Conservation (phyloP, 495 filamentous ascomycete species). For the Penicillium ochrochloron region DNA sequence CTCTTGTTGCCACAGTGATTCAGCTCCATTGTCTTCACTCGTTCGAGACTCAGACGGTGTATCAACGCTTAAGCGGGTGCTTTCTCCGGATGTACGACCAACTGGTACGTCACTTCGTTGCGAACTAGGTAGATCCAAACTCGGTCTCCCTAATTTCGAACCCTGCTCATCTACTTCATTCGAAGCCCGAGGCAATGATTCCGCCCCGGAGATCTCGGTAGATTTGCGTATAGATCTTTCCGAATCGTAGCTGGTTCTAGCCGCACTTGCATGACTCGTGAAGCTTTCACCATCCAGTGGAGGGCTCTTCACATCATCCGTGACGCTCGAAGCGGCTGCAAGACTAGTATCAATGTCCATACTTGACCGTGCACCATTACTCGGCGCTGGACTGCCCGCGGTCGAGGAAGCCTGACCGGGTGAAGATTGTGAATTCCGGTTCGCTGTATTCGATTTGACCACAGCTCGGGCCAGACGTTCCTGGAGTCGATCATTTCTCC, state of each 20-base stretch:
- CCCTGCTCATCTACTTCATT: slow-evolving; percentile 25
- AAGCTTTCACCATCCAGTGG: slow-evolving; percentile 19
- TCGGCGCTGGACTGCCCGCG: slow-evolving; percentile 41
- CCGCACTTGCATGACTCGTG: slow-evolving; percentile 4
- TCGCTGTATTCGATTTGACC: slow-evolving; percentile 46
- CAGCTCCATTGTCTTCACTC: slow-evolving; percentile 60
- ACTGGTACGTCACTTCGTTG: slow-evolving; percentile 12
- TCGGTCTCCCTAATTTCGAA: slow-evolving; percentile 12
- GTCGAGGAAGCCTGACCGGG: slow-evolving; percentile 39
- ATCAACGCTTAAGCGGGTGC: slow-evolving; percentile 24
- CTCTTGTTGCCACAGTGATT: slow-evolving; percentile 75
- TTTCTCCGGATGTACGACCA: slow-evolving; percentile 21
- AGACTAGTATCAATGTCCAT: slow-evolving; percentile 42
- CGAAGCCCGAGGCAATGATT: slow-evolving; percentile 19
- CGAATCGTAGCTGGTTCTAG: slow-evolving; percentile 42
- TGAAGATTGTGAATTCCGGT: slow-evolving; percentile 38
- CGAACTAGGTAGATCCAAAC: slow-evolving; percentile 15
- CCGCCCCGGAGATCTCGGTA: slow-evolving; percentile 32
- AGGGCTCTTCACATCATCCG: slow-evolving; percentile 24
- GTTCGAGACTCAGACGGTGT: slow-evolving; percentile 19
- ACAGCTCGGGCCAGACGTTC: slow-evolving; percentile 79
- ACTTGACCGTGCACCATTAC: slow-evolving; percentile 44
- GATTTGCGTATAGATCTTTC: slow-evolving; percentile 37
- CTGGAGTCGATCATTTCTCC: slow-evolving; percentile 78
- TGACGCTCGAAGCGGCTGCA: slow-evolving; percentile 25